phyloP scores from a whole-genome alignment of 495 filamentous ascomycete species.

The Aspergillus wentii region DNA sequence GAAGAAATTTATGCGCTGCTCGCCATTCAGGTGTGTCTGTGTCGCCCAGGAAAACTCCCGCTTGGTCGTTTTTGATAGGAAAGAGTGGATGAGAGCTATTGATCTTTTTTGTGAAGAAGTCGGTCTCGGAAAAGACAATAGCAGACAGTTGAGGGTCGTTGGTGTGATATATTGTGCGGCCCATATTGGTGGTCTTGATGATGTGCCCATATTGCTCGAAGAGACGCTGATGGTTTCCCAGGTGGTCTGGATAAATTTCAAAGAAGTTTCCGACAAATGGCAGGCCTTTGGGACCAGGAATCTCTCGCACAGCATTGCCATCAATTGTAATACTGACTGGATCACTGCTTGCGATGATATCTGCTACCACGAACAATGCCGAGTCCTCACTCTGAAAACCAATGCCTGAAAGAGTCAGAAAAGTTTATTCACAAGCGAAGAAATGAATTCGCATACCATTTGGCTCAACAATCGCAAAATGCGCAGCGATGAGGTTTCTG shows the following conservation, averaged over 20 bases:
- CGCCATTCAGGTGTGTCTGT: constrained; percentile 44
- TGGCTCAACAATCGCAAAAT: constrained; percentile 38
- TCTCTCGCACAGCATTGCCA: constrained; percentile 35
- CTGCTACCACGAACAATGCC: constrained; percentile 16
- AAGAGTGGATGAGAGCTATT: constrained; percentile 44
- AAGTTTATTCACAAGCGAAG: neutral
- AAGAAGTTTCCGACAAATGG: constrained; percentile 48
- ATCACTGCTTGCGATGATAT: constrained; percentile 20
- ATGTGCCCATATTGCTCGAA: constrained; percentile 49
- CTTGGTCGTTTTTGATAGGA: constrained; percentile 37
- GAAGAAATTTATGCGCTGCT: constrained; percentile 51
- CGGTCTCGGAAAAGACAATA: constrained; percentile 37
- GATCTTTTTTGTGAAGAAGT: constrained; percentile 51
- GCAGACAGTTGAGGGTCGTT: constrained; percentile 41
- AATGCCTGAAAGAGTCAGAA: constrained; percentile 24
- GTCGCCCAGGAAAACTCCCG: constrained; percentile 49
- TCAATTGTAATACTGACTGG: constrained; percentile 40
- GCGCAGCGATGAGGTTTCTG: constrained; percentile 34
- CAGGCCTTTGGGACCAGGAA: constrained; percentile 40
- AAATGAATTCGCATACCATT: constrained; percentile 6
- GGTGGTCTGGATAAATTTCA: constrained; percentile 53
- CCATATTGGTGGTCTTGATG: constrained; percentile 51
- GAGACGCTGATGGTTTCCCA: constrained; percentile 54
- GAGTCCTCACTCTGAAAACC: constrained; percentile 29
- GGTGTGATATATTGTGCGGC: constrained; percentile 43